A percentile compares a stretch with the other conserved stretches of the same genome.
Conservation (phyloP, 2,329 filamentous ascomycete species). For the Venturiaceae sp. region DNA sequence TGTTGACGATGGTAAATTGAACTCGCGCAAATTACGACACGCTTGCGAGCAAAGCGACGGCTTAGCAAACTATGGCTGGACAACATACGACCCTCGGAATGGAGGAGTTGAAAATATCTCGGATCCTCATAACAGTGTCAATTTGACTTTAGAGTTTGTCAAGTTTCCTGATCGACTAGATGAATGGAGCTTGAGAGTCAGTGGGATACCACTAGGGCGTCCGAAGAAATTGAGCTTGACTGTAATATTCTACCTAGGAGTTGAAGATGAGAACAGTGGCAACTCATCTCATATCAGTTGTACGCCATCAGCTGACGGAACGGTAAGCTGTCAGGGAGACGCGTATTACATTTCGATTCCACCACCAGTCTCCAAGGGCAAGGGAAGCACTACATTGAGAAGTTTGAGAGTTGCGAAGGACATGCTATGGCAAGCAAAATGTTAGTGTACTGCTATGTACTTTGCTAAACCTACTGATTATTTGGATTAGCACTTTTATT, state of each 20-base stretch:
- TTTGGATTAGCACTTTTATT: not conserved
- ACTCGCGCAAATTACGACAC: conserved; percentile 57
- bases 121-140: conserved; percentile 77
- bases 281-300: not conserved
- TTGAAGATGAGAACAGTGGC: conserved; percentile 53
- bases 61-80: conserved; percentile 95
- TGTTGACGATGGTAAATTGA: conserved; percentile 49
- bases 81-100: conserved; percentile 83
- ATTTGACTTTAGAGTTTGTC: conserved; percentile 87
- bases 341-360: conserved; percentile 68
- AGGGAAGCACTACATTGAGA: conserved; percentile 61
- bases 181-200: conserved; percentile 84
- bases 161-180: conserved; percentile 80
- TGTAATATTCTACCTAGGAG: conserved; percentile 69
- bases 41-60: conserved; percentile 93
- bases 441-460: conserved; percentile 28
- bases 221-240: conserved; percentile 61
- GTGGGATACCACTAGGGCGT: conserved; percentile 65
- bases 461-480: not conserved
- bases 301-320: not conserved
- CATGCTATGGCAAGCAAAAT: conserved; percentile 74
- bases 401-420: conserved; percentile 58
- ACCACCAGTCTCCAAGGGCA: conserved; percentile 44
- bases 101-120: conserved; percentile 87
- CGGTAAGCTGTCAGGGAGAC: conserved; percentile 59